Base-by-base conservation (phyloP, 1,284 basidiomycete species). In the Polyporus tsugae region DNA sequence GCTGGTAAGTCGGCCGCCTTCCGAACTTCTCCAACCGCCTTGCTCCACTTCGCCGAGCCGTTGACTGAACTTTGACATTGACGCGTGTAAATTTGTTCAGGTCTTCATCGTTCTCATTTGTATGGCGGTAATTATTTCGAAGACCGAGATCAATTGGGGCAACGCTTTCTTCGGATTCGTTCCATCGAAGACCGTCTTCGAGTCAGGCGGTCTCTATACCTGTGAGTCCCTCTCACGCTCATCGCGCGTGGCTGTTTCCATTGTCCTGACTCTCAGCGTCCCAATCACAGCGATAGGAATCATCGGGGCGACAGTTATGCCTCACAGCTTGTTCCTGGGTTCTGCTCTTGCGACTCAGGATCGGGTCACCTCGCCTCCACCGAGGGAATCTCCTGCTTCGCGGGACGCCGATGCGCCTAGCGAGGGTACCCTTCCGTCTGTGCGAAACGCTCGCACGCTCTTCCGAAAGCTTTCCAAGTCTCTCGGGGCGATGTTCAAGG, bases 261-360 rank as follows among this genome's bases (percentile, higher is more conserved):
- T 49, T 46, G 17, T 29, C 35, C 60, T 49, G n/a, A 33, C 41
- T 42, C 41, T 13, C 33, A 35, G 17, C 22, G 33, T 7, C 29
- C 29, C 25, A 75, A 33, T 62, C 22, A 25, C 74, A 94, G 92
- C 93, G 39, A 92, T 95, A 55, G 94, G 94, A 65, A 91, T 95
- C 67, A 77, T 94, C 13, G 93, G 94, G 22, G 93, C 94, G 2
- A 95, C 94, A 0, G 89, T 95, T 53, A 96, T 91, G 96, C 96
- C 96, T 0, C 97, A 98, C 78, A 92, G 92, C 57, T 85, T 98
- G 36, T 97, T 95, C 82, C 85, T 98, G 6, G 96, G 96, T 15
- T 95, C 94, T 4, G 89, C 92, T 44, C 86, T 97, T 19, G 92
- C 94, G 2, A 94, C 93, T 0, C 91, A 95, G 75, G 91, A 96